phyloP scores from a whole-genome alignment of 345 rosid species.

The Rhodomyrtus tomentosa region DNA sequence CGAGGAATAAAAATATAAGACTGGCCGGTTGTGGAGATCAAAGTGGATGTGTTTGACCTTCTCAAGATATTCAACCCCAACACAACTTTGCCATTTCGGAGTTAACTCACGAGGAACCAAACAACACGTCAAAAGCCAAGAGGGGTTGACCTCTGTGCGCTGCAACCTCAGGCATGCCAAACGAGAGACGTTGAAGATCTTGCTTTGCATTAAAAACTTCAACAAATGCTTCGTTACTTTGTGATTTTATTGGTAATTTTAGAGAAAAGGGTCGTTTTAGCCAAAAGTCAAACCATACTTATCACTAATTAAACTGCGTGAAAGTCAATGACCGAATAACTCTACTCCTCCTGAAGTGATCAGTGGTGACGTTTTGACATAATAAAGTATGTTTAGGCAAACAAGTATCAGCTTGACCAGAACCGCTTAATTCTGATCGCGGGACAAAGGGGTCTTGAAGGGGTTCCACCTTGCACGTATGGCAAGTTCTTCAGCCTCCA shows the following conservation, averaged over 20 bases:
- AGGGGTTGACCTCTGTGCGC: not conserved
- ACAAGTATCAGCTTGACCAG: not conserved
- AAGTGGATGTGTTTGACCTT: not conserved
- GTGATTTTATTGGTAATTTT: not conserved
- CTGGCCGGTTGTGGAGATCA: not conserved
- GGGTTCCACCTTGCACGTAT: no score
- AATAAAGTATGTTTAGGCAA: not conserved
- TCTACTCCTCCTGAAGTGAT: not conserved
- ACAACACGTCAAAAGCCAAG: not conserved
- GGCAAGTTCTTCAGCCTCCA: no score
- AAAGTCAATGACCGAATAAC: not conserved
- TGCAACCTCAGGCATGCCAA: not conserved
- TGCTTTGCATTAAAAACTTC: not conserved
- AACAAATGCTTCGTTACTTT: not conserved
- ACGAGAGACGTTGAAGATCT: not conserved
- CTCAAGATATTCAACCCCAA: not conserved
- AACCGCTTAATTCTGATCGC: not conserved
- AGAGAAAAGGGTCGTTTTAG: not conserved
- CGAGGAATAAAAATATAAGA: not conserved
- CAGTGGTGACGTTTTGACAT: not conserved
- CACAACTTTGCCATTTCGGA: not conserved
- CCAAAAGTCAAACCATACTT: not conserved
- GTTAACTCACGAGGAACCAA: not conserved
- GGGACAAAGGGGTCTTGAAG: not conserved
- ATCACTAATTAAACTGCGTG: not conserved